Evolutionary conservation across 768 basidiomycete genomes (phyloP).

Genomic region (Jaapia argillacea): DNA sequence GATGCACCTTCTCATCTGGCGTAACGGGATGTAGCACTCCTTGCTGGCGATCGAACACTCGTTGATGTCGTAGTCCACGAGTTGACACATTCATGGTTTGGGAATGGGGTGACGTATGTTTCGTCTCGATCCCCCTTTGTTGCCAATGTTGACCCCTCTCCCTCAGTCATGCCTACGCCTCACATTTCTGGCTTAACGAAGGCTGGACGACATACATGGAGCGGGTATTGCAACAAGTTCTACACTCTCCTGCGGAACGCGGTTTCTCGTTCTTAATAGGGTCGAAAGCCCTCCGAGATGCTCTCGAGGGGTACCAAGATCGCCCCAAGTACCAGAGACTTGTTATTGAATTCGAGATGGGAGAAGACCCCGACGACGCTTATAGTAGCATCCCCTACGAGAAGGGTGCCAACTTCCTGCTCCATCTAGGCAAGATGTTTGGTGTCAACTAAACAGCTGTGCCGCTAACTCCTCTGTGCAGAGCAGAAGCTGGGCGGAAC

Average conservation of each 20-base stretch:
- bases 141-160: neutral
- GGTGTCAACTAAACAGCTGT: neutral
- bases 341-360: conserved; percentile 61
- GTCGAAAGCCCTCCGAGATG: conserved; percentile 58
- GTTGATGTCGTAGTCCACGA: conserved; percentile 90
- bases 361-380: conserved; percentile 73
- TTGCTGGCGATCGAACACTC: conserved; percentile 79
- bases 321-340: conserved; percentile 72
- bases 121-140: neutral
- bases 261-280: conserved; percentile 79
- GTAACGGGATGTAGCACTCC: conserved; percentile 38
- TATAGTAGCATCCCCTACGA: conserved; percentile 74
- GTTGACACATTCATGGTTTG: conserved; percentile 82
- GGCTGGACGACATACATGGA: conserved; percentile 95
- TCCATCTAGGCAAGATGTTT: conserved; percentile 59
- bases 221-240: conserved; percentile 57
- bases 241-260: conserved; percentile 68
- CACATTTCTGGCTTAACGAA: conserved; percentile 87
- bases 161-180: conserved; percentile 53
- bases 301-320: conserved; percentile 48
- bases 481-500: conserved; percentile 74
- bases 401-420: conserved; percentile 83
- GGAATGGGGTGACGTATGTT: conserved; percentile 75
- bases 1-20: no score
- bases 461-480: conserved; percentile 12